Evolutionary conservation across 108 stramenopile species (phyloP), one percentile per base, ranked within the genome.

Genomic region (Cylindrotheca closterium): DNA sequence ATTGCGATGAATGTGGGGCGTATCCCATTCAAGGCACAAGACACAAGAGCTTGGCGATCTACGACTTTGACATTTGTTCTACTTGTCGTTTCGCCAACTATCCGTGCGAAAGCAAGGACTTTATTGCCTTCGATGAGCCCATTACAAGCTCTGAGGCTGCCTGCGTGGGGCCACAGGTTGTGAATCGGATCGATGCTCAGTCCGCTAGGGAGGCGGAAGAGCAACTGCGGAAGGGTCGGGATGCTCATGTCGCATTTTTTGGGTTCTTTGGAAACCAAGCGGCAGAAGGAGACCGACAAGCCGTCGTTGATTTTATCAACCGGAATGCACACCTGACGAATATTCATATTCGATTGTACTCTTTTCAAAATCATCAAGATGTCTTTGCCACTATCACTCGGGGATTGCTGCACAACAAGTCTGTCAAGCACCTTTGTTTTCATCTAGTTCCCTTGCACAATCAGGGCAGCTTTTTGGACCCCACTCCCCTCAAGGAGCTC

Each of bases 321-420:
- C 37, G 37, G 7, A 42, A 42, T 15, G 10, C 37, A 42, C 37
- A 42, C 15, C 15, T 42, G 37, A 42, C 7, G 37, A 42, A 42
- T 42, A 42, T 42, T 42, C 37, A 42, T 42, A 42, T 42, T 42
- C 37, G 37, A 42, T 42, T 42, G 37, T 42, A 42, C 37, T 42
- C 37, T 10, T 42, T 42, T 42, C 37, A 42, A 15, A 42, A 42
- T 42, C 37, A 42, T 15, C 37, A 42, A 42, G 37, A 42, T 10
- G 37, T 42, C 7, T 42, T 42, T 42, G 7, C 37, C 10, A 42
- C 37, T 10, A 42, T 42, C 7, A 42, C 37, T 15, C 7, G 15
- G 15, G 37, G 37, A 15, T 42, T 42, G 37, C 37, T 42, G 10
- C 37, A 42, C 37, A 42, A 42, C 37, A 42, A 42, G 37, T 42